Base-by-base conservation (phyloP, 2,329 filamentous ascomycete genomes). In the Aspergillus jensenii region DNA sequence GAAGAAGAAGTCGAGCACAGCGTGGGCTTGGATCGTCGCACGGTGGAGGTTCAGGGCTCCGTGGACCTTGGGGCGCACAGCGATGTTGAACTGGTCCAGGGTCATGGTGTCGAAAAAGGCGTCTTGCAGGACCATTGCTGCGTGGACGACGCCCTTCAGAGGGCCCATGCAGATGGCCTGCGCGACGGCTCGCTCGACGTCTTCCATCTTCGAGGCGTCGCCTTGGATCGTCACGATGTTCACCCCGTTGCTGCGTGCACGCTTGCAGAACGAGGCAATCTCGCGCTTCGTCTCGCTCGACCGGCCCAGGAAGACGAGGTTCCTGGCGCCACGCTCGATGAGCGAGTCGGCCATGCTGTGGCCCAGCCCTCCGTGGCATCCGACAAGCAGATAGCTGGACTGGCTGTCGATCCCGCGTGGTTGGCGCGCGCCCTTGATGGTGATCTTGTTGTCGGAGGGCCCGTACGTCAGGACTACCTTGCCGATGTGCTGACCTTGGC, bases 361-460 rank as follows among this genome's bases (percentile, higher is more conserved):
- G 0, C 84, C 84, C 1, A 87, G 74, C 1, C 83, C 84, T 5
- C 83, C 83, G 0, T 85, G 72, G 0, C 83, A 81, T 5, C 84
- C 84, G 3, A 77, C 75, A 3, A 87, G 69, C 4, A 86, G 60
- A 54, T 86, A 87, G 1, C 82, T 81, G 1, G 71, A 17, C 21
- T 35, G 12, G 45, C 1, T 74, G n/a, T 77, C 64, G 4, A 55
- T 35, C 25, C 55, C 39, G 6, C 54, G 47, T 17, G 25, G 44
- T 23, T 47, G 52, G 9, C 12, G 21, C 25, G 43, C 40, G 6
- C 39, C 46, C 31, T 45, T 37, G 9, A 51, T 43, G 17, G 52
- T 49, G 46, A 56, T 21, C 31, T 43, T 45, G 31, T 52, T 39
- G 14, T 50, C 31, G 25, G 33, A 33, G 47, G 31, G 25, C 25